phyloP scores from a whole-genome alignment of 352 stramenopile genomes.

The Pythium oligandrum region DNA sequence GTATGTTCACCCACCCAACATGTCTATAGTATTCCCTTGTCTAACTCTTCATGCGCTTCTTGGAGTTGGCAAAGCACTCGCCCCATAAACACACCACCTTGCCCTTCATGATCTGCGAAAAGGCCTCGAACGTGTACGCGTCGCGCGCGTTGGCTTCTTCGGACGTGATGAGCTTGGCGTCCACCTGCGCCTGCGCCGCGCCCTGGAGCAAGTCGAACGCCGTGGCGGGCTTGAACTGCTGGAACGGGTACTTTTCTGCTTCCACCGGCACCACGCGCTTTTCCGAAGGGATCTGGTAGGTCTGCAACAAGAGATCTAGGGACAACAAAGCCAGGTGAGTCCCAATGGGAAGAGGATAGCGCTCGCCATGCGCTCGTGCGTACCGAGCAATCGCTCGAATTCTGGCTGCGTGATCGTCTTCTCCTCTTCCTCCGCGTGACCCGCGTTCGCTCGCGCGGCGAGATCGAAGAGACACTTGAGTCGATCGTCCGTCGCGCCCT shows the following conservation, averaged over 20 bases:
- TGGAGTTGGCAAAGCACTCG: conserved; percentile 79
- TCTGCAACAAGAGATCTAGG: conserved; percentile 58
- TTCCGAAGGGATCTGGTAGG: conserved; percentile 81
- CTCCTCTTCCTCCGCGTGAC: conserved; percentile 23
- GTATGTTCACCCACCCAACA: no score
- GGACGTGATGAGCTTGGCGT: conserved; percentile 48
- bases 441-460: conserved; percentile 32
- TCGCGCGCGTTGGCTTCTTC: conserved; percentile 44
- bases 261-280: conserved; percentile 68
- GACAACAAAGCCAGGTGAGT: background rate
- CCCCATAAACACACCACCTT: conserved; percentile 82
- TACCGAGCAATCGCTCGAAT: conserved; percentile 53
- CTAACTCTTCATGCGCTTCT: conserved; percentile 85
- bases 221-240: conserved; percentile 58
- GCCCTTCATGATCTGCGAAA: conserved; percentile 71
- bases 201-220: conserved; percentile 29
- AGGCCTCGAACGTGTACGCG: conserved; percentile 72
- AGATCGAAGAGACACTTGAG: conserved; percentile 70
- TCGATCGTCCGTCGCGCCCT: conserved; percentile 64
- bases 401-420: conserved; percentile 52
- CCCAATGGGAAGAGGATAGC: background rate
- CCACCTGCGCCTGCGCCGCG: conserved; percentile 33
- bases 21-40: conserved; percentile 1
- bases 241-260: conserved; percentile 73
- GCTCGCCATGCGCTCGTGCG: background rate